phyloP scores from a whole-genome alignment of 2,329 filamentous ascomycete genomes.

The Pseudonectria foliicola region DNA sequence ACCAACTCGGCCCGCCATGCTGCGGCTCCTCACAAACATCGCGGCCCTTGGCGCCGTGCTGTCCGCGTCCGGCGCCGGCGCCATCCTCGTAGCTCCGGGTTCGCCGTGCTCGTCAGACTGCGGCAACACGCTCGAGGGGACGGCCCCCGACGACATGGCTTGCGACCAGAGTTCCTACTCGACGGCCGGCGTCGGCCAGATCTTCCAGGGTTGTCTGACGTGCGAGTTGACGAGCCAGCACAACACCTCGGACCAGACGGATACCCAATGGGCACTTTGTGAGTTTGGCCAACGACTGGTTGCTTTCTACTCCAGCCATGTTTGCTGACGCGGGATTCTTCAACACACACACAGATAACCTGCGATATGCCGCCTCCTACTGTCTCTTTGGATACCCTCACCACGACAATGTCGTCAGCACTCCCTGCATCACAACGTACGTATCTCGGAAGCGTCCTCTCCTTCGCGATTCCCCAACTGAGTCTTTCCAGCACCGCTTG shows the following conservation, averaged over 20 bases:
- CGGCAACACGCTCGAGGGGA: conserved; percentile 45
- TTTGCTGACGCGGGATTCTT: conserved; percentile 8
- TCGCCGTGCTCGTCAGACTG: conserved; percentile 46
- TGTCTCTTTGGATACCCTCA: conserved; percentile 47
- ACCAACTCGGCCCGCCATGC: conserved; percentile 3
- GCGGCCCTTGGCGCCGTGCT: conserved; percentile 12
- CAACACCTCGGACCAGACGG: conserved; percentile 36
- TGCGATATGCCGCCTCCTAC: conserved; percentile 47
- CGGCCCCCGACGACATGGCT: conserved; percentile 39
- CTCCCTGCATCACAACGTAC: conserved; percentile 47
- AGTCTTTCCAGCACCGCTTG: conserved; percentile 43
- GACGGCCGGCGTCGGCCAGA: conserved; percentile 33
- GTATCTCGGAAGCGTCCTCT: neutral
- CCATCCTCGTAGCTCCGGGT: conserved; percentile 36
- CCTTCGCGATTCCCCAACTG: conserved; percentile 8
- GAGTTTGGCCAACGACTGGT: too few species aligned
- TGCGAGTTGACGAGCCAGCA: conserved; percentile 47
- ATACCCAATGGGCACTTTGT: conserved; percentile 51
- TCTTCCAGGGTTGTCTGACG: conserved; percentile 44
- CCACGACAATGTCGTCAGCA: conserved; percentile 36
- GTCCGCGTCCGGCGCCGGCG: conserved; percentile 10
- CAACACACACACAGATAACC: too few species aligned
- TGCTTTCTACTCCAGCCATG: neutral
- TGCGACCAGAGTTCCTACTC: conserved; percentile 37
- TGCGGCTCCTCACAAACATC: conserved; percentile 13